Evolutionary conservation across 139 green algal genomes (phyloP), one percentile per base, ranked within the genome.

Genomic region (Eudorina sp.): DNA sequence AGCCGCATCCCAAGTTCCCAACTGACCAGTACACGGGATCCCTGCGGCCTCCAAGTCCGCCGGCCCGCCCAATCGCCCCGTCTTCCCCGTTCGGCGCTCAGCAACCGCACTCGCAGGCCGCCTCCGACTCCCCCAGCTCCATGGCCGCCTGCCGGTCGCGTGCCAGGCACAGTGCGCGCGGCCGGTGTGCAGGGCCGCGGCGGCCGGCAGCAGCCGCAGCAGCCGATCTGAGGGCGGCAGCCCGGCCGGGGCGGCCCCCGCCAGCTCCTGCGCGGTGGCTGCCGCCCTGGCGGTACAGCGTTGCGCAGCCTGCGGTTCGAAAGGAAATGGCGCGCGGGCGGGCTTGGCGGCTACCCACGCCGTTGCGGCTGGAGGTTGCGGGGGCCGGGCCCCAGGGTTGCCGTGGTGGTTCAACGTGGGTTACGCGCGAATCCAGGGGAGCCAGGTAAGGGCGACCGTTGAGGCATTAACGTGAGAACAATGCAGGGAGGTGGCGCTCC

Each of bases 51-150:
- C 9, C 11, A 21, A 55, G 13, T 55, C 48, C 48, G 11, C 48
- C 13, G 48, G 9, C 48, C 48, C 48, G 11, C 48, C 9, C 9
- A 55, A 55, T 13, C 48, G 11, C 9, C 48, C 48, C 9, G 13
- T 13, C 9, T 55, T 13, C 48, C 48, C 48, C 48, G 48, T 21
- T 21, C 48, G 48, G 11, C 48, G 11, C 48, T 55, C 13, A 9
- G 11, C 48, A 9, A 9, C 29, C 81, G 6, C 64, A 79, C 81
- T 79, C 64, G 62, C 43, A 68, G 13, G 19, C 21, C 31, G 81
- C 81, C 60, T 87, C 81, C 45, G 81, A 62, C 62, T 78, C 45
- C 64, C 81, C 81, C 62, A 87, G 45, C 64, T 87, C 62, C 81
- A 87, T 53, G 21, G 27, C 64, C 62, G 27, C 40, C 62, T 87